These are phyloP conservation scores for Camellia lanceoleosa DNA, from an alignment of 148 eudicot genomes.

Conservation along the genomic window DNA sequence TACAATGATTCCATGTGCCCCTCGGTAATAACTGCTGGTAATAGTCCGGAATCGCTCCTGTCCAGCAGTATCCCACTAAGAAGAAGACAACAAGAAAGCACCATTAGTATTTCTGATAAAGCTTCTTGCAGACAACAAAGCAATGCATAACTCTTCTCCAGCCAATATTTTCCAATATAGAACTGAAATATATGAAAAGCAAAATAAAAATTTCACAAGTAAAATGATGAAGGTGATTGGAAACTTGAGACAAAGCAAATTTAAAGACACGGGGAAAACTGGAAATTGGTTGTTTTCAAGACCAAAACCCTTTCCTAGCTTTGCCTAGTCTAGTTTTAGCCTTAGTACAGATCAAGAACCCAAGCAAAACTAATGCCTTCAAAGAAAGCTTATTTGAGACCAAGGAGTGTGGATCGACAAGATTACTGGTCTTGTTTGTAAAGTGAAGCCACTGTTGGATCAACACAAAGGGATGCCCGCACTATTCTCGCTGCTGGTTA, in stretches of 20 bases:
- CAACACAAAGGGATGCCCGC: no score
- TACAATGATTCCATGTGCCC: slow-evolving; percentile 97
- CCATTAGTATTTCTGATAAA: not conserved
- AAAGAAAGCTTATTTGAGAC: no score
- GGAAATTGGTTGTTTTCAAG: not conserved
- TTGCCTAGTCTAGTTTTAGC: not conserved
- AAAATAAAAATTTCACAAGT: not conserved
- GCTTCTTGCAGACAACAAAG: not conserved
- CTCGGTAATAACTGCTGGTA: slow-evolving; percentile 96
- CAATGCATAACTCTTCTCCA: not conserved
- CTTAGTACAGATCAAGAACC: not conserved
- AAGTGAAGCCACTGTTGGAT: no score
- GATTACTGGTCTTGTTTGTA: no score
- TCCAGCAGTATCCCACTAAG: slow-evolving; percentile 97
- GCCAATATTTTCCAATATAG: not conserved
- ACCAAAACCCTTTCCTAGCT: not conserved
- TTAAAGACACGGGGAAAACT: not conserved
- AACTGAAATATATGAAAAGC: not conserved
- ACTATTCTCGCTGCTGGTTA: no score
- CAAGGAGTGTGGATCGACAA: no score
- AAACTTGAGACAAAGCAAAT: not conserved
- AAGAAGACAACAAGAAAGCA: slow-evolving; percentile 19
- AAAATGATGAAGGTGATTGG: not conserved
- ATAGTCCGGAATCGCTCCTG: slow-evolving; percentile 97
- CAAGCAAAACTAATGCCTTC: no score